Percentiles rank a stretch among this genome's conserved stretches.
Evolutionary conservation across 2,329 filamentous ascomycete genomes (phyloP).

Genomic region (Dactylellina sp.): DNA sequence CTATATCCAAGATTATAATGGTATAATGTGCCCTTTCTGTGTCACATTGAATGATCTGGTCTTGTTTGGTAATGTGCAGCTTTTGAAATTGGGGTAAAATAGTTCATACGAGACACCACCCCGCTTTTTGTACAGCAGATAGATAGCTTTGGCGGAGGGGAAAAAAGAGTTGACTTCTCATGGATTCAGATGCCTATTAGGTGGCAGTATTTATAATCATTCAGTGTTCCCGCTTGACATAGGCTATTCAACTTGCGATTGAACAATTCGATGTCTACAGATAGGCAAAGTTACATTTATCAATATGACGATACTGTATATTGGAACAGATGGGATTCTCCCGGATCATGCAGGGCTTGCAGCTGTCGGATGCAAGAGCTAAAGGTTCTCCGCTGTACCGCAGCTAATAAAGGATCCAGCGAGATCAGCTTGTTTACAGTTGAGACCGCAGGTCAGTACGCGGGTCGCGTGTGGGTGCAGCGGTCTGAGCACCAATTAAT

Average conservation of each 20-base stretch:
- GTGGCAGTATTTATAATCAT: neutral
- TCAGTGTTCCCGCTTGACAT: too few relatives aligned
- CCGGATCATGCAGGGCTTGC: slow-evolving; percentile 13
- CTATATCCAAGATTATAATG: neutral
- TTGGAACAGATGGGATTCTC: neutral
- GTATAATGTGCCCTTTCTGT: neutral
- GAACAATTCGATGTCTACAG: neutral
- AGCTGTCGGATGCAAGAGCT: neutral
- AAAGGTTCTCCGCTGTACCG: neutral
- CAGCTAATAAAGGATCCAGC: slow-evolving; percentile 5
- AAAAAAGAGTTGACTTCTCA: too few relatives aligned
- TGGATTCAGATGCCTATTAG: too few relatives aligned
- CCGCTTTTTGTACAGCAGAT: too few relatives aligned
- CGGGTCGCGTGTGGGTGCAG: slow-evolving; percentile 16
- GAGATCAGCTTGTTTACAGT: slow-evolving; percentile 1
- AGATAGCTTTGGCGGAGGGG: too few relatives aligned
- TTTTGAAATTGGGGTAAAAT: too few relatives aligned
- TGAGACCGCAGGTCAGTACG: neutral
- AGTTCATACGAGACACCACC: neutral
- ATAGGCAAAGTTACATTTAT: neutral
- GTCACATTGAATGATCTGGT: neutral
- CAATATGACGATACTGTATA: neutral
- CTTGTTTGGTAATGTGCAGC: neutral
- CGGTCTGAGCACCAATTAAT: too few relatives aligned
- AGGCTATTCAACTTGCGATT: too few relatives aligned